Base-by-base conservation (phyloP, 371 early-diverging fungal species). In the Syncephalastrum contaminatum region DNA sequence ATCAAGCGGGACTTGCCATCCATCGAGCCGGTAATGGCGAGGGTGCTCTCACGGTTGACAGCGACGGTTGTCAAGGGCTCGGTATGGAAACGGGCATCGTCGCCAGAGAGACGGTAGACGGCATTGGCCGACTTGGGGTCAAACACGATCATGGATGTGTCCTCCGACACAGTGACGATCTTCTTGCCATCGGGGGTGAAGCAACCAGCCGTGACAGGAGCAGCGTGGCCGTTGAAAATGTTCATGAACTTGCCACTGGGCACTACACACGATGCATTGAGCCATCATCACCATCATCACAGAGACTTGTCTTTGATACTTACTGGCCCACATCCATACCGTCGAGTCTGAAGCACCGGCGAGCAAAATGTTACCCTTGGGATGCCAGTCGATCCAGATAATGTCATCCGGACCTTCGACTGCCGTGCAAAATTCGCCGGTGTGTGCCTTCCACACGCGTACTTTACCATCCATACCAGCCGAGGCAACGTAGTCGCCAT, bases 381-480 rank as follows among this genome's bases (percentile, higher is more conserved):
- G 95, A 75, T 98, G 99, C 97, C 97, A 98, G 61, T 89, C 73
- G 36, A 97, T 61, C 96, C 97, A 97, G 27, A 84, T 80, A 27
- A 95, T 80, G 70, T 97, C 99, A 64, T 88, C 88, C 12, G 97
- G 94, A 4, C 97, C 97, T 55, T 97, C 97, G 16, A 95, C 82
- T 15, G 77, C 58, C 2, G 76, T 70, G 21, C 88, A 78, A 40
- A 74, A 71, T 58, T 82, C 74, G 36, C 90, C 89, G 15, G 75
- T 81, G 8, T 72, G 72, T 22, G 84, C 70, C 58, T 83, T 80
- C 81, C 88, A 92, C n/a, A 98, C 93, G 52, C 82, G 81, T 41
- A 97, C 82, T 56, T 87, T 88, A 54, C 98, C 98, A 63, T 98
- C 98, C 98, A 64, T 94, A 36, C 93, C 94, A 25, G 92, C 99